Evolutionary conservation across 2,329 filamentous ascomycete species (phyloP), one percentile per base, ranked within the genome.

Genomic region (Leptosphaerulina australis): DNA sequence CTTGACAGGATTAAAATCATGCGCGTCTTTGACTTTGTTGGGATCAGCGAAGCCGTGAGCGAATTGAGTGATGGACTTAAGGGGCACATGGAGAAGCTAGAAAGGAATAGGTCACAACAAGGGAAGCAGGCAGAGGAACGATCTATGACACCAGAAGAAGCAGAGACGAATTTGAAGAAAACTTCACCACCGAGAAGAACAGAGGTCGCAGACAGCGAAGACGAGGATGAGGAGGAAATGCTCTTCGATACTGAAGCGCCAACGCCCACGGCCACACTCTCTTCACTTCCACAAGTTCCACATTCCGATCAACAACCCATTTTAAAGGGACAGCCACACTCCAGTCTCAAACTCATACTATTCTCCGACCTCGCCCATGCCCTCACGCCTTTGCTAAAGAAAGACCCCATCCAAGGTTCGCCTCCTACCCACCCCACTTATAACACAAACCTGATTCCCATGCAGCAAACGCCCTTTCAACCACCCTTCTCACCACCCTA

Each of bases 1-100:
- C 68, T 82, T 0, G 77, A 77, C 20, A 61, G 75, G 1, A 70
- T 81, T 3, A 74, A 71, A 52, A 76, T 81, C 21, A 78, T 79
- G 71, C 72, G 79, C 4, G 75, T 79, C 0, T 82, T 82, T 56
- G 78, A 81, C 56, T 72, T 77, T 29, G 69, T 74, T 7, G 79
- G 79, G 0, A 55, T 81, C 20, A 64, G 69, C 8, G 79, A 82
- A 54, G 75, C 75, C 8, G 52, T 81, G 3, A 60, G 58, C 0
- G 79, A 82, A 59, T 53, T 81, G 26, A 60, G 70, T 21, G 72
- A 74, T n/a, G 66, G 44, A 1, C 48, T 77, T 5, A 66, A 70
- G 36, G 53, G 47, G 6, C 26, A 24, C 17, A 25, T 3, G 24
- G 14, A 8, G 25, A 18, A 14, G 11, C 6, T 26, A 4, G 7